phyloP scores from a whole-genome alignment of 768 basidiomycete species.

The Mycena kentingensis region DNA sequence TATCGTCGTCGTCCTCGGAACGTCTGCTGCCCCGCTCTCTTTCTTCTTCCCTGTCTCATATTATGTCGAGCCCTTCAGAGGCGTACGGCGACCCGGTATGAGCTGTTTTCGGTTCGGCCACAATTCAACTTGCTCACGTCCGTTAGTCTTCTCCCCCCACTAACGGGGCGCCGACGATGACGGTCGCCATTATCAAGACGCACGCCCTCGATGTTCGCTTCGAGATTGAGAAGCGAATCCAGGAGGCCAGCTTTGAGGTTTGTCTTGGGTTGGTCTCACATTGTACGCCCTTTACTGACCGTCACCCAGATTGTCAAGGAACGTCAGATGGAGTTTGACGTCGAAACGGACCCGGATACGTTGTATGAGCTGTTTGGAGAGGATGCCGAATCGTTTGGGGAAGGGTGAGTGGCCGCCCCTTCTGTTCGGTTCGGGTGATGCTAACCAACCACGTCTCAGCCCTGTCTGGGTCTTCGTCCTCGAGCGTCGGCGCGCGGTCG shows the following conservation, averaged over 20 bases:
- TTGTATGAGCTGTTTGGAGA: slow-evolving; percentile 80
- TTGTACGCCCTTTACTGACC: slow-evolving; percentile 19
- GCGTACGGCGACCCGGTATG: no score
- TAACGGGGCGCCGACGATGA: slow-evolving; percentile 33
- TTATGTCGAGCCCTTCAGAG: slow-evolving; percentile 16
- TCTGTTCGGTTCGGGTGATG: slow-evolving; percentile 1
- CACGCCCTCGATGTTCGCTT: slow-evolving; percentile 74
- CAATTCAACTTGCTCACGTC: no score
- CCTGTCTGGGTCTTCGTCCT: slow-evolving; percentile 93
- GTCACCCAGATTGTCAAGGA: slow-evolving; percentile 75
- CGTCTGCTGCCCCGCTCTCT: slow-evolving; percentile 1
- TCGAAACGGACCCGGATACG: slow-evolving; percentile 78
- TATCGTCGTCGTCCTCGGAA: slow-evolving; percentile 5
- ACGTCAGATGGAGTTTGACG: slow-evolving; percentile 86
- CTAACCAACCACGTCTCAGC: slow-evolving; percentile 48
- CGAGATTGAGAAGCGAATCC: slow-evolving; percentile 78
- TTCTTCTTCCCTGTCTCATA: slow-evolving; percentile 4
- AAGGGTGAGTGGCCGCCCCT: slow-evolving; percentile 58
- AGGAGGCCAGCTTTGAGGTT: slow-evolving; percentile 83
- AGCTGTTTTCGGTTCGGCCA: no score
- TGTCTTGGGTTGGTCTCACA: slow-evolving; percentile 23
- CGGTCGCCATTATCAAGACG: slow-evolving; percentile 82
- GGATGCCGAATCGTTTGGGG: slow-evolving; percentile 70
- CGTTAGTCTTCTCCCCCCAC: slow-evolving; percentile 24
- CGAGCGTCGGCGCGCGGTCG: slow-evolving; percentile 77